Evolutionary conservation across 169 alveolate genomes (phyloP), one percentile per base, ranked within the genome.

Genomic region (Plasmodium vinckei): DNA sequence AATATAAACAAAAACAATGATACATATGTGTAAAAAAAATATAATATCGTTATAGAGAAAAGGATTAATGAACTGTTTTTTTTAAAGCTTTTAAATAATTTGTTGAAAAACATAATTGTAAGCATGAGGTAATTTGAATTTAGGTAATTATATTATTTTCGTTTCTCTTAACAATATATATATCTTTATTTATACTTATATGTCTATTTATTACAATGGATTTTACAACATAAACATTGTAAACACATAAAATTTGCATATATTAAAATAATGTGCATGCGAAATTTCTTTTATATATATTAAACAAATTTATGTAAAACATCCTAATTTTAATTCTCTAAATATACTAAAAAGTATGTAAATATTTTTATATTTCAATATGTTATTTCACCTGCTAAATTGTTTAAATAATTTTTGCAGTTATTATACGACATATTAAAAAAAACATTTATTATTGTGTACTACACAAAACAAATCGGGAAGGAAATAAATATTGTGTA

Each of bases 11-110:
- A 67, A 82, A 69, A 82, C 70, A 82, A 54, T 7, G 90, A 82
- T 33, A 82, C 79, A 21, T 82, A 82, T 33, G 84, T 82, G 90
- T 82, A 82, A 51, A 61, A 82, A 44, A 82, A 69, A 47, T 82
- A 82, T 13, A 82, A 23, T 57, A 82, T 19, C 15, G 90, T 82
- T 65, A 69, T 47, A 64, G 56, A 57, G 63, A 82, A 82, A 51
- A 82, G 60, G 60, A 82, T 67, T 51, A 25, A 71, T 61, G 86
- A 69, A 49, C 90, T 82, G 17, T 82, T 82, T 82, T 82, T 82
- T 82, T 82, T 67, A 47, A 82, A 82, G 44, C 57, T 49, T 69
- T 82, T 82, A 49, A 82, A 57, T 63, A 82, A 46, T 69, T 82
- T 82, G 54, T 69, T 82, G 68, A 23, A 57, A 82, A 82, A 39